Evolutionary conservation across 345 rosid genomes (phyloP).

Genomic region (Corymbia maculata): DNA sequence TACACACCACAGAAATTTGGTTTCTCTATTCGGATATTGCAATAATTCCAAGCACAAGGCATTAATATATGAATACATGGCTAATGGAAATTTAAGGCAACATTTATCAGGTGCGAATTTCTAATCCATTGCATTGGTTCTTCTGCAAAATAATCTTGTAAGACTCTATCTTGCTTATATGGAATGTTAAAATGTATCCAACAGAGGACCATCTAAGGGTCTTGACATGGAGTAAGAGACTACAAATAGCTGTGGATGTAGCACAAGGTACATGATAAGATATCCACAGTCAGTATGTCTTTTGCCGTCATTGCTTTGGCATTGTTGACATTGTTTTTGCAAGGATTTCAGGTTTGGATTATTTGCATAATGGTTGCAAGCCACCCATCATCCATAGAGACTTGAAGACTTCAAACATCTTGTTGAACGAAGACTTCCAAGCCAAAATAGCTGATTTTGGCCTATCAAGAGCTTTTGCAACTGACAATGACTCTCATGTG

Average conservation of each 20-base stretch:
- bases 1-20: not conserved
- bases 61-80: too few species aligned
- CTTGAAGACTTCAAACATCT: constrained; percentile 23
- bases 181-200: not conserved
- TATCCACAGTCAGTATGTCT: not conserved
- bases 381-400: constrained; percentile 53
- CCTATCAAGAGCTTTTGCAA: constrained; percentile 32
- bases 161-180: not conserved
- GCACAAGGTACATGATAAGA: constrained; percentile 15
- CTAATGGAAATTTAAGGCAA: too few species aligned
- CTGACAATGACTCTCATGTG: constrained; percentile 16
- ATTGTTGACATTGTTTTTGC: not conserved
- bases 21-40: not conserved
- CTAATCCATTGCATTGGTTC: not conserved
- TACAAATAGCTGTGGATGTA: constrained; percentile 30
- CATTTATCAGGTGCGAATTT: not conserved
- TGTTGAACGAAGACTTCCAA: constrained; percentile 14
- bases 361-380: constrained; percentile 41
- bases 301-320: not conserved
- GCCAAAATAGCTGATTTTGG: constrained; percentile 63
- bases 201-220: not conserved
- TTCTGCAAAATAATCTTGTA: too few species aligned
- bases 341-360: constrained; percentile 19
- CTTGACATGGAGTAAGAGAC: constrained; percentile 7
- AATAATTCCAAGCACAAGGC: not conserved